These are phyloP conservation scores for Blastocystis sp. DNA, from an alignment of 352 stramenopile genomes.

Conservation along the genomic window DNA sequence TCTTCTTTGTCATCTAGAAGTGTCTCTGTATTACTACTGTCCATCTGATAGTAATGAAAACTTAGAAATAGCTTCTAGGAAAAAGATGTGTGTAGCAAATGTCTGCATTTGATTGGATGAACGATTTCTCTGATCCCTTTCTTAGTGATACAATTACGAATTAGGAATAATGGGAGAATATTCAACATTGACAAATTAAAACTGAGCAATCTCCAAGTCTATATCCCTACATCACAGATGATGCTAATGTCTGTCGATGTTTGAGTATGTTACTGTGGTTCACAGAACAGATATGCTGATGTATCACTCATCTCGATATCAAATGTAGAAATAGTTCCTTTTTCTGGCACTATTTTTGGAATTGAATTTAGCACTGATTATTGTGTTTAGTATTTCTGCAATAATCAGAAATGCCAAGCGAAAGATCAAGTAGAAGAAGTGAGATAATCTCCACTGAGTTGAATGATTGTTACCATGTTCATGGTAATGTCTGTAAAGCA, in stretches of 20 bases:
- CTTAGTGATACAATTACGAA: no score
- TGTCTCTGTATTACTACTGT: not conserved
- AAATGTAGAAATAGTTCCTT: no score
- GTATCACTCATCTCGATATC: no score
- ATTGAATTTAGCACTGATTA: not conserved
- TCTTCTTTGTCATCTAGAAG: not conserved
- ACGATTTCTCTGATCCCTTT: not conserved
- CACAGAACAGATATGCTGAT: no score
- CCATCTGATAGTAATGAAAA: not conserved
- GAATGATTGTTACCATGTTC: conserved; percentile 30
- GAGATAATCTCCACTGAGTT: not conserved
- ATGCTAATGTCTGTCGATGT: no score
- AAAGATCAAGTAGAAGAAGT: not conserved
- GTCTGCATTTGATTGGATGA: not conserved
- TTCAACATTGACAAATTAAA: no score
- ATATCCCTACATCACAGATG: no score
- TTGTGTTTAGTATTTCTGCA: not conserved
- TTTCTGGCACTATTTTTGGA: no score
- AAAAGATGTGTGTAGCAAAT: not conserved
- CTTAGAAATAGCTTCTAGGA: no score
- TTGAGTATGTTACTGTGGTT: no score
- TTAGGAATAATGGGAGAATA: no score
- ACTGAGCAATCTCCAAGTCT: no score
- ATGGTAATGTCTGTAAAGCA: not conserved
- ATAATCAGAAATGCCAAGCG: not conserved